Evolutionary conservation across 177 flowering plant genomes (phyloP).

Genomic region (Tripterygium wilfordii): DNA sequence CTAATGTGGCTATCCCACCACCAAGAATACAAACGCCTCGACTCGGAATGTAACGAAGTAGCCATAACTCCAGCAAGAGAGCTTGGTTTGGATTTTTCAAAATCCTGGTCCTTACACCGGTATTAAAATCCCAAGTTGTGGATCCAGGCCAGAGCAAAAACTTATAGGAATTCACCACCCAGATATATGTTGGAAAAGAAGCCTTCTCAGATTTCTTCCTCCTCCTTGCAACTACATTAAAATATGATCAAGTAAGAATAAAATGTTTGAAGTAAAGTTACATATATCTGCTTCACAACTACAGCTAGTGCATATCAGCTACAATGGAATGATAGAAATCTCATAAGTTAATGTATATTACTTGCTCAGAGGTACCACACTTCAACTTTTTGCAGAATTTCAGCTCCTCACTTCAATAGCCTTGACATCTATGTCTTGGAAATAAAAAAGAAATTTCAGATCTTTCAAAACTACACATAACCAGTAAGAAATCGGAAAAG

Average conservation of each 20-base stretch:
- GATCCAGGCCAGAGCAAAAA: conserved; percentile 38
- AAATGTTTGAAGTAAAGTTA: not conserved
- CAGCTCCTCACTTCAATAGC: too few relatives aligned
- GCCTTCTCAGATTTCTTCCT: conserved; percentile 2
- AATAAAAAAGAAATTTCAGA: too few relatives aligned
- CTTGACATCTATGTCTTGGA: not conserved
- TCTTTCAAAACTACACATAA: too few relatives aligned
- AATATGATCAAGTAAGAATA: conserved; percentile 5
- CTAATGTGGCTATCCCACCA: conserved; percentile 99
- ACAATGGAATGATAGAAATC: not conserved
- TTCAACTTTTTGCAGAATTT: not conserved
- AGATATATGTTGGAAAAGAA: conserved; percentile 4
- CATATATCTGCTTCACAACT: not conserved
- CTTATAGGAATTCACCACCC: conserved; percentile 2
- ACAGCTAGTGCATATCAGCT: not conserved
- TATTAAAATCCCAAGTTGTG: conserved; percentile 17
- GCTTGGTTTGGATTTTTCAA: conserved; percentile 29
- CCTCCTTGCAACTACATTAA: conserved; percentile 8
- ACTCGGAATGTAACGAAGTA: conserved; percentile 42
- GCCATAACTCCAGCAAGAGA: conserved; percentile 47
- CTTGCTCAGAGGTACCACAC: conserved; percentile 18
- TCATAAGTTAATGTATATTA: conserved; percentile 6
- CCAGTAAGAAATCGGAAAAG: not conserved
- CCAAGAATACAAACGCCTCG: conserved; percentile 84
- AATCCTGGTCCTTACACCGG: conserved; percentile 35